Conservation (phyloP, 78 protist species). For the slime mould (Dictyostelium discoideum) region dicty_2.7 NC_007088.5:819001-819500, state of each 20-base stretch:
- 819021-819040: not conserved
- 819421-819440: constrained; percentile 83
- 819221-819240: too few relatives aligned
- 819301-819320: constrained; percentile 64
- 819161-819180: constrained; percentile 72
- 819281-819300: too few relatives aligned
- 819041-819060: not conserved
- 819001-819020: not conserved
- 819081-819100: constrained; percentile 15
- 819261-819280: too few relatives aligned
- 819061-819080: constrained; percentile 9
- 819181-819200: constrained; percentile 28
- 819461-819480: not conserved
- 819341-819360: constrained; percentile 66
- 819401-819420: constrained; percentile 34
- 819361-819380: constrained; percentile 32
- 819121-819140: constrained; percentile 53
- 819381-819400: constrained; percentile 2
- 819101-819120: constrained; percentile 14
- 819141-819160: constrained; percentile 74
- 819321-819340: constrained; percentile 85
- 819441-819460: constrained; percentile 67
- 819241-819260: too few relatives aligned
- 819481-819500: not conserved
- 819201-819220: not conserved